Conservation (phyloP, 2,329 filamentous ascomycete genomes). For the Beauveria rudraprayagi region DNA sequence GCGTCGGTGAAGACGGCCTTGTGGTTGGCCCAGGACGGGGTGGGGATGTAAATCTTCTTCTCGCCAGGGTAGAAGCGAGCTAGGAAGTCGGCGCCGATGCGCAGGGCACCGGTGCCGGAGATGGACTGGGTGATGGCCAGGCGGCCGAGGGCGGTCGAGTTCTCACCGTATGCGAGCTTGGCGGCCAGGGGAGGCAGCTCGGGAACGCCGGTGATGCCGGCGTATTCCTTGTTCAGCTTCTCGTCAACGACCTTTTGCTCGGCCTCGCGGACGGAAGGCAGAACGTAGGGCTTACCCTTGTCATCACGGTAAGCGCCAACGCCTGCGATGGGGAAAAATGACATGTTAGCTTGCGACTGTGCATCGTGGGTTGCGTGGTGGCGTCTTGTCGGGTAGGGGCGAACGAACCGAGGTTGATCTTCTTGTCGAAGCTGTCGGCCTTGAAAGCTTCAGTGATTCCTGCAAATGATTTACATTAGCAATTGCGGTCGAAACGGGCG, state of each 20-base stretch:
- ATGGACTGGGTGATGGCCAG: slow-evolving; percentile 95
- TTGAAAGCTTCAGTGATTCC: slow-evolving; percentile 99
- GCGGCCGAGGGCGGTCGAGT: slow-evolving; percentile 68
- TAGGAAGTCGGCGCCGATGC: slow-evolving; percentile 91
- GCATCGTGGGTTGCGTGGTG: background rate
- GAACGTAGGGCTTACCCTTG: slow-evolving; percentile 94
- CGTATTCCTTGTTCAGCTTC: slow-evolving; percentile 91
- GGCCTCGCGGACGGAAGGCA: slow-evolving; percentile 83
- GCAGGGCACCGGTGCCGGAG: slow-evolving; percentile 91
- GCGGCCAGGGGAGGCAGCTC: slow-evolving; percentile 91
- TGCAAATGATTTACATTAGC: slow-evolving; percentile 25
- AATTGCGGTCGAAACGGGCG: background rate
- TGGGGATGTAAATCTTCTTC: slow-evolving; percentile 96
- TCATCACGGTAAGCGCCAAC: slow-evolving; percentile 98
- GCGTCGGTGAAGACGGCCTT: slow-evolving; percentile 92
- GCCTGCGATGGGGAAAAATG: slow-evolving; percentile 38
- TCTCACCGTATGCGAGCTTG: slow-evolving; percentile 78
- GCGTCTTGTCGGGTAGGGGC: slow-evolving; percentile 10
- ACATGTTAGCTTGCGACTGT: background rate
- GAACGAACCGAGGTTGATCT: slow-evolving; percentile 86
- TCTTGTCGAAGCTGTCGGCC: slow-evolving; percentile 84
- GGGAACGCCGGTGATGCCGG: slow-evolving; percentile 91
- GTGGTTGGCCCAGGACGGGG: slow-evolving; percentile 97
- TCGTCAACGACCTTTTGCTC: slow-evolving; percentile 77
- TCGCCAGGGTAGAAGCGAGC: slow-evolving; percentile 81